Conservation (phyloP, 2,329 filamentous ascomycete genomes). For the Fusarium staphyleae region DNA sequence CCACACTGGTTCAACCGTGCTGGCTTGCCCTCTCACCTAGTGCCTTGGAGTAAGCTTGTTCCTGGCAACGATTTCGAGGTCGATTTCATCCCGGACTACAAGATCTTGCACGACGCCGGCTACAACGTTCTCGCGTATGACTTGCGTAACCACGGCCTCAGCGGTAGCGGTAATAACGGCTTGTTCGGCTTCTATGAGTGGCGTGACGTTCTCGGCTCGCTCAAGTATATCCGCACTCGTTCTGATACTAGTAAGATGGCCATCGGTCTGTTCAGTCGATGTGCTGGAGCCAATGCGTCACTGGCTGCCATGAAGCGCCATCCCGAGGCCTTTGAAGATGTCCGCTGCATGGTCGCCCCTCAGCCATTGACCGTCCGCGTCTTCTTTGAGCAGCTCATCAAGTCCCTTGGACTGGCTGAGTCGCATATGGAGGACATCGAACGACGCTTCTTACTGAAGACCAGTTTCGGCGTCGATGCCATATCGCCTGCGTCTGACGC, state of each 20-base stretch:
- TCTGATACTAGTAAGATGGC: slow-evolving; percentile 5
- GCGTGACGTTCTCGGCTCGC: slow-evolving; percentile 22
- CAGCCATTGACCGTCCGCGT: slow-evolving; percentile 15
- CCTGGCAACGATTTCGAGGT: slow-evolving; percentile 28
- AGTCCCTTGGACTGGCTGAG: slow-evolving; percentile 11
- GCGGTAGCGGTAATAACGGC: slow-evolving; percentile 18
- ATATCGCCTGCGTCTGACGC: slow-evolving; percentile 8
- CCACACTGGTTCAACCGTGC: slow-evolving; percentile 31
- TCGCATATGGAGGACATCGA: slow-evolving; percentile 25
- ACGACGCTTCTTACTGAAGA: slow-evolving; percentile 24
- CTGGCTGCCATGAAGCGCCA: slow-evolving; percentile 14
- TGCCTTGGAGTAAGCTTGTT: slow-evolving; percentile 19
- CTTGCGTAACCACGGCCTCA: slow-evolving; percentile 21
- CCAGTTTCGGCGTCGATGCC: slow-evolving; percentile 19
- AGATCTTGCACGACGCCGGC: slow-evolving; percentile 23
- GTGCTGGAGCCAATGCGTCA: slow-evolving; percentile 19
- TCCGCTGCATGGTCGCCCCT: slow-evolving; percentile 22
- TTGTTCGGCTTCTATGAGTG: slow-evolving; percentile 31
- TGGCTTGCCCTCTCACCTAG: slow-evolving; percentile 17
- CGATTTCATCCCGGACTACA: slow-evolving; percentile 29
- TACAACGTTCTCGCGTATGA: slow-evolving; percentile 29
- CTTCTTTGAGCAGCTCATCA: slow-evolving; percentile 4
- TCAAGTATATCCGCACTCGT: slow-evolving; percentile 11
- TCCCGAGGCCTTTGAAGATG: slow-evolving; percentile 10
- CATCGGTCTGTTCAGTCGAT: slow-evolving; percentile 25